Conservation (phyloP, 805 yeast species). For the Lipomyces oligophaga region DNA sequence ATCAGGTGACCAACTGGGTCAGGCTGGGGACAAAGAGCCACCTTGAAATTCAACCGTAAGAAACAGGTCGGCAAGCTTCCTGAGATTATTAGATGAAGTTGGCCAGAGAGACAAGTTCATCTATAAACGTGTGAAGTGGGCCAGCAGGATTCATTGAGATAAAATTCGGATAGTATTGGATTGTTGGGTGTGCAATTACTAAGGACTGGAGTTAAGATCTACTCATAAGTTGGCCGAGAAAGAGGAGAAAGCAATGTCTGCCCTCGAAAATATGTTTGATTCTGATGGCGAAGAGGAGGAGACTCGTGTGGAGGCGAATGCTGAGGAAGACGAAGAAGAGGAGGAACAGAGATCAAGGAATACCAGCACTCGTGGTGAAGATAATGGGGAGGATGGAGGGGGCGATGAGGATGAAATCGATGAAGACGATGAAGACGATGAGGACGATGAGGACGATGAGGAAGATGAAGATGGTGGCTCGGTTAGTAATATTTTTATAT, state of each 20-base stretch:
- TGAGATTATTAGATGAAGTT: too few species aligned
- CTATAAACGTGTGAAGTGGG: too few species aligned
- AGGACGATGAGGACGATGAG: slow-evolving; percentile 96
- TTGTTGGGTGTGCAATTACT: too few species aligned
- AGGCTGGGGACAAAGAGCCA: too few species aligned
- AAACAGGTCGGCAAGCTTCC: too few species aligned
- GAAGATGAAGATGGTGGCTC: slow-evolving; percentile 98
- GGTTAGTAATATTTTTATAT: slow-evolving; percentile 57
- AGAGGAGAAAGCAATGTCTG: slow-evolving; percentile 26
- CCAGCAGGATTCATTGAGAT: too few species aligned
- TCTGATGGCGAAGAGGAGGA: slow-evolving; percentile 27
- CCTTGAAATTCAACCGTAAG: too few species aligned
- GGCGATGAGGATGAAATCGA: slow-evolving; percentile 14
- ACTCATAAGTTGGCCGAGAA: too few species aligned
- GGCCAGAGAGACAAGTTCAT: too few species aligned
- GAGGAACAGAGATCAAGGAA: slow-evolving; percentile 3
- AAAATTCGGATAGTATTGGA: too few species aligned
- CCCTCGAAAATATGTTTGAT: slow-evolving; percentile 26
- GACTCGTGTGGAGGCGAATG: slow-evolving; percentile 6
- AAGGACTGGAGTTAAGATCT: too few species aligned
- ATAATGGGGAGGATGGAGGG: slow-evolving; percentile 18
- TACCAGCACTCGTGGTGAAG: slow-evolving; percentile 13
- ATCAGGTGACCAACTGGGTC: too few species aligned
- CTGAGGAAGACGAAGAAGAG: not conserved
- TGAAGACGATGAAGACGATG: slow-evolving; percentile 46